Base-by-base conservation (phyloP, 192 early-diverging fungal genomes). In the Cetraspora pellucida region DNA sequence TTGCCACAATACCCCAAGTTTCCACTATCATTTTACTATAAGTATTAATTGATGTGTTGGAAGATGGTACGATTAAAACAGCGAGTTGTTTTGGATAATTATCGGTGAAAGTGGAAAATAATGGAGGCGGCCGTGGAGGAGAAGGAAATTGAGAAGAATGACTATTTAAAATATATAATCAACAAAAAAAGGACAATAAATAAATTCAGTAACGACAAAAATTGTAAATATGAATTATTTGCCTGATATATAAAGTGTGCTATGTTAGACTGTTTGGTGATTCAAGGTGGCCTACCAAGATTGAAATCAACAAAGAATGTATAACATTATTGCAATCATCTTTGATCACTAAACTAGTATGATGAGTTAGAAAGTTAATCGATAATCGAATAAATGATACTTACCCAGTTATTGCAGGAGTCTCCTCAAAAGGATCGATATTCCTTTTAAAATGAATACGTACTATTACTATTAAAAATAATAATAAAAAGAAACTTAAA, bases 41-140 rank as follows among this genome's bases (percentile, higher is more conserved):
- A 19, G 69, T 71, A 27, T 43, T 19, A 28, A 71, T 7, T 54
- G 69, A 71, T 5, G 46, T 25, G 13, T 30, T 54, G 13, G 69
- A 30, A 27, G 69, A 52, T 13, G 69, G 45, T 28, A 71, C 10
- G 13, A 71, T 71, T 71, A 71, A 71, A 52, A 71, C 31, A n/a
- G 69, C 69, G 7, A 71, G 30, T 31, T 71, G 45, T 71, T 71
- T 71, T 13, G 69, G 69, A 54, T 71, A 71, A 49, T 71, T 71
- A 43, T 71, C 69, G 23, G 25, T 71, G 23, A 71, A 71, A 8
- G 69, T 71, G 19, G 69, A 71, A 54, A 54, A 71, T 28, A 17
- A 21, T 17, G 68, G 68, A 50, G 46, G 46, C 3, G 28, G 69
- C 1, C 17, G 45, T 52, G 14, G 11, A 10, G 47, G 69, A 19